These are phyloP conservation scores for Suillus fuscotomentosus DNA, from an alignment of 768 basidiomycete species.

Conservation along the genomic window DNA sequence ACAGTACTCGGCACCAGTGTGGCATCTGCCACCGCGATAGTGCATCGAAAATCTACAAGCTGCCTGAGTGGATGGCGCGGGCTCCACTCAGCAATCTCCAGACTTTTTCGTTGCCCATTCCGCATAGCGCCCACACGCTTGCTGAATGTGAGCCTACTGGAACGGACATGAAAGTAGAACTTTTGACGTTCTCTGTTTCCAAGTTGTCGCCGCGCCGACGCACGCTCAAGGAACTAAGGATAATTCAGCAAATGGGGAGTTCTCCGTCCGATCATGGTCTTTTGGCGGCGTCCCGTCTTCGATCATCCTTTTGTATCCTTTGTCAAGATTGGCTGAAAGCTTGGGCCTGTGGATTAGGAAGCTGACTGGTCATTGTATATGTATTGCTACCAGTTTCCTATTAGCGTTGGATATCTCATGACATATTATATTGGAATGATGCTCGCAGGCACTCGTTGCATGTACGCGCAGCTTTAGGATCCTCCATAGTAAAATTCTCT, in stretches of 20 bases:
- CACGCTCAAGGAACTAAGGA: not conserved
- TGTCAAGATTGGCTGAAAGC: not conserved
- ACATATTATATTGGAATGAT: conserved; percentile 18
- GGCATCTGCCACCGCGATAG: not conserved
- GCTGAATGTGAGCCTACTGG: not conserved
- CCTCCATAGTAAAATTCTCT: conserved; percentile 30
- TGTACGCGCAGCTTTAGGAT: conserved; percentile 29
- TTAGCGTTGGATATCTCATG: not conserved
- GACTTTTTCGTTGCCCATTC: not conserved
- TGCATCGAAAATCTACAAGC: not conserved
- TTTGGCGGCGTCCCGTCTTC: not conserved
- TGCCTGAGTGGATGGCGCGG: not conserved
- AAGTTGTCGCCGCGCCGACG: not conserved
- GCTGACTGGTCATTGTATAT: not conserved
- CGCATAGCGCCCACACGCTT: not conserved
- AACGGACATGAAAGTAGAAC: not conserved
- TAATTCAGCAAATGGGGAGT: not conserved
- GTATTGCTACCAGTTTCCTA: not conserved
- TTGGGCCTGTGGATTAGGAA: not conserved
- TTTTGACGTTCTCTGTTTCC: not conserved
- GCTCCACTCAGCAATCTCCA: not conserved
- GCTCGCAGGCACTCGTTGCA: conserved; percentile 21
- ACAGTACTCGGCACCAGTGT: not conserved
- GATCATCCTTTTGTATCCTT: not conserved
- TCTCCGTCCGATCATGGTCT: not conserved